Base-by-base conservation (phyloP, 2,329 filamentous ascomycete genomes). In the Cordyceps javanica region DNA sequence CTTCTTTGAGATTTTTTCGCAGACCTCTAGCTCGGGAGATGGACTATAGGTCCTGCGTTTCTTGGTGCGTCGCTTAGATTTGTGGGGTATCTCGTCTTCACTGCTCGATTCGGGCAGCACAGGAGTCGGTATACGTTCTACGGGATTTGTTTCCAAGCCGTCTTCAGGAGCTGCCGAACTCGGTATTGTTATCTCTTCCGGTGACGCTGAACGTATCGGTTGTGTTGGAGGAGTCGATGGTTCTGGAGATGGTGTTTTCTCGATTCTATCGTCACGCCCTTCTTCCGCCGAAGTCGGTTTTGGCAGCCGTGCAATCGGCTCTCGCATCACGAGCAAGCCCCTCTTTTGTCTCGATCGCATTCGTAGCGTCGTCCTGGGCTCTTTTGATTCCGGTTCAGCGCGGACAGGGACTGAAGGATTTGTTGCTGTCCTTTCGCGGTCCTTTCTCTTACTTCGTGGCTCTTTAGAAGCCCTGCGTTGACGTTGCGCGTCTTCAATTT, bases 331-430 rank as follows among this genome's bases (percentile, higher is more conserved):
- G 11, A 60, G 46, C 14, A 60, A 19, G 3, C 58, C 58, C 30
- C 58, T 50, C 19, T 46, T 50, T 26, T 60, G 54, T 44, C 58
- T 57, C 13, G 58, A 49, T 5, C 53, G 53, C 44, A 60, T 54
- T 28, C 58, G 41, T 21, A 60, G 48, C 26, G 30, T 52, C 14
- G 58, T 57, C n/a, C 34, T 55, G n/a, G 25, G 58, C 28, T 53
- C 42, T 11, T 53, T 51, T 23, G 23, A 23, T 26, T 38, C 36
- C 9, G 48, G 0, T 21, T 54, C 50, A 21, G 5, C 21, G 11
- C 32, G 16, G 7, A 13, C n/a, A 23, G 41, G 6, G 2, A 6
- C 19, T 5, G 42, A 9, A 23, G 14, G n/a, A 14, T 53, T 23
- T 23, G 26, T 14, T 28, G 14, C 13, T 11, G 9, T 3, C 42